These are phyloP conservation scores for Carex scoparia DNA, from an alignment of 176 grass and related monocot genomes.

Conservation along the genomic window DNA sequence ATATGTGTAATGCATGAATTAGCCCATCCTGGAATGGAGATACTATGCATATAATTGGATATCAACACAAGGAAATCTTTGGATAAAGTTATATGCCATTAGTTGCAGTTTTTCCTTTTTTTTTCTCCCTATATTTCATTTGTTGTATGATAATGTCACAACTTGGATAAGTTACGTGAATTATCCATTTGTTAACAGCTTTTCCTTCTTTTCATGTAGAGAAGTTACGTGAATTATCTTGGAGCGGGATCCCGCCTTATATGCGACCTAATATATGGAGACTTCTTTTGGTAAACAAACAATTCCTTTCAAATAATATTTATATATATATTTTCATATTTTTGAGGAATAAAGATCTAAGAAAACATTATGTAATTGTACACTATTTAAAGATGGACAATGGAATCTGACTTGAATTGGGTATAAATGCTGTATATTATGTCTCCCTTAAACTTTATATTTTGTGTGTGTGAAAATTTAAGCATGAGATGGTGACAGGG, in stretches of 20 bases:
- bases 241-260: slow-evolving; percentile 96
- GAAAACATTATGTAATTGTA: neutral
- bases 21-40: neutral
- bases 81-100: neutral
- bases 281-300: slow-evolving; percentile 77
- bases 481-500: slow-evolving; percentile 76
- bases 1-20: neutral
- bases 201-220: slow-evolving; percentile 40
- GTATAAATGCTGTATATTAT: neutral
- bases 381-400: neutral
- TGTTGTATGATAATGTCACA: slow-evolving; percentile 16
- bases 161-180: slow-evolving; percentile 79
- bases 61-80: neutral
- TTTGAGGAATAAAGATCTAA: neutral
- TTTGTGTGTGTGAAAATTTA: slow-evolving; percentile 57
- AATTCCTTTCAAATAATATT: neutral
- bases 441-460: slow-evolving; percentile 8
- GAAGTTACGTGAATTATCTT: slow-evolving; percentile 89
- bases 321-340: neutral
- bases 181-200: slow-evolving; percentile 26
- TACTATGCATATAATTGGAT: neutral
- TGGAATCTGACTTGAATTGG: slow-evolving; percentile 1
- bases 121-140: neutral
- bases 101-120: neutral
- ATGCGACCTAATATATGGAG: slow-evolving; percentile 96